Evolutionary conservation across 2,329 filamentous ascomycete species (phyloP).

Genomic region (Penicillium sp.): DNA sequence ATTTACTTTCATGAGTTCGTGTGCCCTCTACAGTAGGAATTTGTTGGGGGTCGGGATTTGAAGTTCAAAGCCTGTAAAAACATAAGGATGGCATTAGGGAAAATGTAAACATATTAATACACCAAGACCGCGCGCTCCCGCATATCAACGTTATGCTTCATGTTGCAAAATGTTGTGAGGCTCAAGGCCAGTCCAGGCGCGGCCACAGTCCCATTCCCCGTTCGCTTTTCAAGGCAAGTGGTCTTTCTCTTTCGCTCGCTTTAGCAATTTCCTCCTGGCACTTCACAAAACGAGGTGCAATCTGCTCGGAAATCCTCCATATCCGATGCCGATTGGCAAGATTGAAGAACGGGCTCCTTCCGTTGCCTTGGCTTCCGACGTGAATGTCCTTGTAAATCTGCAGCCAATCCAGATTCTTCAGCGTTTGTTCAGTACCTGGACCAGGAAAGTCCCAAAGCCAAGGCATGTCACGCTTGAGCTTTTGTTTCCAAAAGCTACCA

Average conservation of each 20-base stretch:
- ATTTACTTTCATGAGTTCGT: too few relatives aligned
- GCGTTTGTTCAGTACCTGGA: background rate
- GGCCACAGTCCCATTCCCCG: too few relatives aligned
- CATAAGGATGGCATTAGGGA: too few relatives aligned
- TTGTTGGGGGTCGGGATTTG: too few relatives aligned
- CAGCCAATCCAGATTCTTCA: background rate
- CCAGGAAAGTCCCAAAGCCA: slow-evolving; percentile 3
- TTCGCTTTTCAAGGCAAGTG: background rate
- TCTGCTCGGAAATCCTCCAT: slow-evolving; percentile 3
- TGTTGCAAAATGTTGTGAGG: too few relatives aligned
- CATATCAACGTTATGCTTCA: too few relatives aligned
- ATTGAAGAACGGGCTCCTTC: background rate
- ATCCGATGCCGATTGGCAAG: background rate
- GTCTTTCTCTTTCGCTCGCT: background rate
- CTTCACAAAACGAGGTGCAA: background rate
- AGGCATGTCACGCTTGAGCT: slow-evolving; percentile 5
- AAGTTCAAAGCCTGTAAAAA: too few relatives aligned
- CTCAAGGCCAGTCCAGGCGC: too few relatives aligned
- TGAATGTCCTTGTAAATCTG: background rate
- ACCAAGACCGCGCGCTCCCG: too few relatives aligned
- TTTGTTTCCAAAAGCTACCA: slow-evolving; percentile 6
- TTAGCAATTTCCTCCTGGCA: background rate
- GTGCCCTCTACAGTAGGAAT: too few relatives aligned
- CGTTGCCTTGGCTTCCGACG: background rate
- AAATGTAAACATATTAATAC: too few relatives aligned